Evolutionary conservation across 768 basidiomycete genomes (phyloP).

Genomic region (Leucogyrophana mollusca): DNA sequence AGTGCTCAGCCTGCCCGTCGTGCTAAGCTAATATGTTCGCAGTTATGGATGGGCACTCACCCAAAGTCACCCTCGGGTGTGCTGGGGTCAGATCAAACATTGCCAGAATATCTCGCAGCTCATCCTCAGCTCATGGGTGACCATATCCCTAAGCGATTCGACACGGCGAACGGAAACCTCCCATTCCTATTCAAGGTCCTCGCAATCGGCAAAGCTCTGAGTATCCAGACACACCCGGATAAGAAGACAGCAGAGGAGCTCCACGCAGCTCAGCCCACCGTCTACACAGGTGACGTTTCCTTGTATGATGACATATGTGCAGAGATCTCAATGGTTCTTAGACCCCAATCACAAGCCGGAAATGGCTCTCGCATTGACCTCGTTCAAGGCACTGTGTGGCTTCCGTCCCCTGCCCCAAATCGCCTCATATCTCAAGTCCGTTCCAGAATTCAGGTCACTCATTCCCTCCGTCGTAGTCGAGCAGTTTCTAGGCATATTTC

Average conservation of each 20-base stretch:
- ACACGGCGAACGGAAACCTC: constrained; percentile 61
- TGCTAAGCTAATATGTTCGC: constrained; percentile 11
- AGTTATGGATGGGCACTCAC: constrained; percentile 99
- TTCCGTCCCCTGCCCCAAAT: constrained; percentile 83
- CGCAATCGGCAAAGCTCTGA: constrained; percentile 84
- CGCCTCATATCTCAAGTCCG: constrained; percentile 57
- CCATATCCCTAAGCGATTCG: constrained; percentile 52
- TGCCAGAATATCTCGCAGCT: constrained; percentile 59
- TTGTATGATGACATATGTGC: neutral
- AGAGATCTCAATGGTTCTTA: constrained; percentile 26
- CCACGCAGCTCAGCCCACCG: constrained; percentile 65
- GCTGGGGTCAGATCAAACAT: constrained; percentile 44
- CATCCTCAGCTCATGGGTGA: constrained; percentile 71
- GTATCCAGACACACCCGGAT: constrained; percentile 91
- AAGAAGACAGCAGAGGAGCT: constrained; percentile 75
- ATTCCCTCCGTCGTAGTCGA: constrained; percentile 57
- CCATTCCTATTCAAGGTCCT: constrained; percentile 94
- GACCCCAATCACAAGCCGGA: constrained; percentile 99
- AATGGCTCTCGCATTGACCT: constrained; percentile 95
- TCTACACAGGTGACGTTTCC: constrained; percentile 80
- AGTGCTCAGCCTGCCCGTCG: neutral
- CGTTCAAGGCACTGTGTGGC: constrained; percentile 89
- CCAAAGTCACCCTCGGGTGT: constrained; percentile 65
- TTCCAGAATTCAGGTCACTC: constrained; percentile 76
- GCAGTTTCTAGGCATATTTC: constrained; percentile 48